These are phyloP conservation scores for Scenedesmus sp. DNA, from an alignment of 163 green algal genomes.

Conservation along the genomic window DNA sequence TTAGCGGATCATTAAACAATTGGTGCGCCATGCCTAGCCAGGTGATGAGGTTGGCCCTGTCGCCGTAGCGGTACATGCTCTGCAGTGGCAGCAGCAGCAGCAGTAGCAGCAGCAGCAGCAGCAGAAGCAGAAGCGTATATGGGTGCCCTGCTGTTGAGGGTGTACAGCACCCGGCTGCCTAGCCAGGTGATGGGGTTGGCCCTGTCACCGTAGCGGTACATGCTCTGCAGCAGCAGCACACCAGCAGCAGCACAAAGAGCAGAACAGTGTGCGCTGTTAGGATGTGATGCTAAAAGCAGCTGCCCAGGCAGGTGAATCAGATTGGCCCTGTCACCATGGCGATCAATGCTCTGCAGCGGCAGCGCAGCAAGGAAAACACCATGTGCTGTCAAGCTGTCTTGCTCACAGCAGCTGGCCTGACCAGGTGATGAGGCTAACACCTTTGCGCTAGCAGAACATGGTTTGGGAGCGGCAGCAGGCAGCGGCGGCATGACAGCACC, in stretches of 20 bases:
- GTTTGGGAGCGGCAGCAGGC: too few relatives aligned
- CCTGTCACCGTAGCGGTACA: conserved; percentile 45
- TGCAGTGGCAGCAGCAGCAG: neutral
- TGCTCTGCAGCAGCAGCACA: conserved; percentile 4
- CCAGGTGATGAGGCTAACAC: too few relatives aligned
- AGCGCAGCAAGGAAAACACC: too few relatives aligned
- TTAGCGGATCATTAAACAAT: conserved; percentile 4
- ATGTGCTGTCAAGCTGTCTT: too few relatives aligned
- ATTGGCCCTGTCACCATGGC: neutral
- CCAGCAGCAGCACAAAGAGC: neutral
- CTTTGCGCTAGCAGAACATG: too few relatives aligned
- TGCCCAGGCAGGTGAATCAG: too few relatives aligned
- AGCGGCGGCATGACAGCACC: too few relatives aligned
- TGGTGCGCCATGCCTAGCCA: neutral
- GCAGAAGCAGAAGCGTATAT: too few relatives aligned
- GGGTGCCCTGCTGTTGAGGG: conserved; percentile 21
- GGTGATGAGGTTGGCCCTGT: neutral
- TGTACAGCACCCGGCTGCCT: conserved; percentile 37
- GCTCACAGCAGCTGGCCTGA: too few relatives aligned
- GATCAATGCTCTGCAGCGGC: neutral
- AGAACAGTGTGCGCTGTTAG: neutral
- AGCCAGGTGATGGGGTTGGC: conserved; percentile 41
- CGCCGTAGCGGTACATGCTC: neutral
- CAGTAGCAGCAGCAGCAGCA: neutral
- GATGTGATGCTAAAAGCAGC: neutral